Percentiles rank a stretch among this genome's conserved stretches.
Evolutionary conservation across 345 rosid species (phyloP).

Genomic region (Durio zibethinus): DNA sequence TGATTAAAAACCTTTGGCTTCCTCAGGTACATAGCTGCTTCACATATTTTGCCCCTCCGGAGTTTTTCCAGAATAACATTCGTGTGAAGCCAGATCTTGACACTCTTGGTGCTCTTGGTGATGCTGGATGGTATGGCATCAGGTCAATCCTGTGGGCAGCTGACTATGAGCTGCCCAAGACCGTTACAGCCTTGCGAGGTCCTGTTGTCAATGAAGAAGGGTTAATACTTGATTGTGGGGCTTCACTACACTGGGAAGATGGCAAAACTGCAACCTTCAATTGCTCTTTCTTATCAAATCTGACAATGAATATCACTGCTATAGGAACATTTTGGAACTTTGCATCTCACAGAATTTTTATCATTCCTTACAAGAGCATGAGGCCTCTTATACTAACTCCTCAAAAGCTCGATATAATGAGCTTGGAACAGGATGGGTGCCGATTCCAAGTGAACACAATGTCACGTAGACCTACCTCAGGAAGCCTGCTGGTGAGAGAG

Average conservation of each 20-base stretch:
- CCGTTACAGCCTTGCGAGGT: slow-evolving; percentile 44
- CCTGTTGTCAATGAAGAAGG: slow-evolving; percentile 61
- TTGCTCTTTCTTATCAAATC: slow-evolving; percentile 66
- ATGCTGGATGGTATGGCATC: slow-evolving; percentile 76
- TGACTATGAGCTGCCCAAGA: slow-evolving; percentile 62
- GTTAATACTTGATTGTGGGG: slow-evolving; percentile 63
- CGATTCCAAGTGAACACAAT: slow-evolving; percentile 38
- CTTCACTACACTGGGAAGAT: slow-evolving; percentile 63
- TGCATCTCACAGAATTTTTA: slow-evolving; percentile 56
- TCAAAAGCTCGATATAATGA: slow-evolving; percentile 49
- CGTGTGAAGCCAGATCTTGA: slow-evolving; percentile 85
- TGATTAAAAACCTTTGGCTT: neutral
- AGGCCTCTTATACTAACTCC: slow-evolving; percentile 39
- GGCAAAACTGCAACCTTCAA: slow-evolving; percentile 56
- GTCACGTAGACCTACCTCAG: slow-evolving; percentile 54
- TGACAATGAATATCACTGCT: slow-evolving; percentile 72
- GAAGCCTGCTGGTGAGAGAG: slow-evolving; percentile 74
- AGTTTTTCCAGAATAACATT: slow-evolving; percentile 55
- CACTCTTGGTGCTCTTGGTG: slow-evolving; percentile 78
- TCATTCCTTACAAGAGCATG: slow-evolving; percentile 61
- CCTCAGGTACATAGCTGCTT: slow-evolving; percentile 59
- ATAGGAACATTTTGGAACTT: slow-evolving; percentile 57
- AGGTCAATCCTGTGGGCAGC: slow-evolving; percentile 50
- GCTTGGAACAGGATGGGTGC: slow-evolving; percentile 39
- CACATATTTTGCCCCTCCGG: slow-evolving; percentile 40